Percentiles rank a stretch among this genome's conserved stretches.
Evolutionary conservation across 371 early-diverging fungal genomes (phyloP).

Genomic region (Mucor ambiguus): DNA sequence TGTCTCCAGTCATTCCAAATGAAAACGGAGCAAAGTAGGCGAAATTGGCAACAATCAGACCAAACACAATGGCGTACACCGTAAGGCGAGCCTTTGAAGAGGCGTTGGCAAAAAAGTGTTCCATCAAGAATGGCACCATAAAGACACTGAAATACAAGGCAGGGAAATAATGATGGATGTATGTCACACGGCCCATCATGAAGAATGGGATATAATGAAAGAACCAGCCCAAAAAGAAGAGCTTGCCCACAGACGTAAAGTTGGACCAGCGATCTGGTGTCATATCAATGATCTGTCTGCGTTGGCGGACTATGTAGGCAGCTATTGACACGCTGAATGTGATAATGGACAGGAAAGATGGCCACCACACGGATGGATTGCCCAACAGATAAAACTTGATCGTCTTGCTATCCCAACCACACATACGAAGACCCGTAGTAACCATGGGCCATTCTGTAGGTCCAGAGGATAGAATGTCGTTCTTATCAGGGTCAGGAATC

Average conservation of each 20-base stretch:
- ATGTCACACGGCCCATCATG: slow-evolving; percentile 97
- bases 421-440: slow-evolving; percentile 94
- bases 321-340: slow-evolving; percentile 38
- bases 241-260: slow-evolving; percentile 73
- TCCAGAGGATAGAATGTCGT: slow-evolving; percentile 84
- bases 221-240: slow-evolving; percentile 88
- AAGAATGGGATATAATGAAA: slow-evolving; percentile 98
- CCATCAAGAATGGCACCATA: slow-evolving; percentile 71
- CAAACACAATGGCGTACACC: slow-evolving; percentile 50
- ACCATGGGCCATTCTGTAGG: slow-evolving; percentile 97
- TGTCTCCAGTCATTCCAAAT: slow-evolving; percentile 83
- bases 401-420: slow-evolving; percentile 88
- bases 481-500: slow-evolving; percentile 94
- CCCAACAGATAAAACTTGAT: slow-evolving; percentile 96
- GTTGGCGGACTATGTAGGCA: slow-evolving; percentile 63
- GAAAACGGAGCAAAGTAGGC: slow-evolving; percentile 82
- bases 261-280: slow-evolving; percentile 57
- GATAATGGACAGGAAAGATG: slow-evolving; percentile 66
- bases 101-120: slow-evolving; percentile 56
- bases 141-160: slow-evolving; percentile 95
- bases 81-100: slow-evolving; percentile 20
- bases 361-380: slow-evolving; percentile 97
- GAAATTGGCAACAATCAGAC: slow-evolving; percentile 58
- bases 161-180: slow-evolving; percentile 99
- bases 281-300: slow-evolving; percentile 68